A percentile compares a stretch with the other conserved stretches of the same genome.
phyloP scores from a whole-genome alignment of 306 rosid species.

The Dryas alaskensis region DNA sequence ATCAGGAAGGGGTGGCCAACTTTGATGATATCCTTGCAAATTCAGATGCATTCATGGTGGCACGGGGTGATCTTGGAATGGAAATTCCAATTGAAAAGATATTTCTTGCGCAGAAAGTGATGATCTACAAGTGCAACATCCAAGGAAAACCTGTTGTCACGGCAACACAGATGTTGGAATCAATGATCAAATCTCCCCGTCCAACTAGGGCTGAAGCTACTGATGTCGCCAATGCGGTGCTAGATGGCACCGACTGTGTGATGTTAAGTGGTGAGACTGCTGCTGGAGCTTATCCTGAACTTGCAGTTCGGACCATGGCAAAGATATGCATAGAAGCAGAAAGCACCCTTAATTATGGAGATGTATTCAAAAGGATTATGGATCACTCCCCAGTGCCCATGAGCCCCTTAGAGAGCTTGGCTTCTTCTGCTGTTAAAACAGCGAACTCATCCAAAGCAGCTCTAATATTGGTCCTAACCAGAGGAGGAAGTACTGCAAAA shows the following conservation, averaged over 20 bases:
- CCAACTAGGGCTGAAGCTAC: conserved; percentile 82
- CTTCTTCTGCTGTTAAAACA: conserved; percentile 80
- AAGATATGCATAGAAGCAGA: conserved; percentile 80
- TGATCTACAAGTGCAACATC: conserved; percentile 97
- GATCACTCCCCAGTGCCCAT: conserved; percentile 82
- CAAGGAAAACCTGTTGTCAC: conserved; percentile 99
- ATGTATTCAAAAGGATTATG: conserved; percentile 78
- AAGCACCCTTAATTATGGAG: conserved; percentile 74
- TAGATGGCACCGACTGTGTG: conserved; percentile 90
- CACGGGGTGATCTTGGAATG: conserved; percentile 99
- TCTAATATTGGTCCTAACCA: conserved; percentile 73
- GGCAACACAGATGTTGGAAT: conserved; percentile 94
- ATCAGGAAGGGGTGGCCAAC: conserved; percentile 98
- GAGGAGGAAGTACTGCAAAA: conserved; percentile 88
- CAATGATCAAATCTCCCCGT: conserved; percentile 75
- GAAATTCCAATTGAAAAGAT: conserved; percentile 99
- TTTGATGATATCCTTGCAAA: conserved; percentile 94
- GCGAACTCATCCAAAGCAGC: conserved; percentile 80
- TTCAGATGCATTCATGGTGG: conserved; percentile 98
- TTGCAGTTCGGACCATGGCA: conserved; percentile 81
- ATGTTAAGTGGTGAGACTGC: conserved; percentile 96
- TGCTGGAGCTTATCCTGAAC: conserved; percentile 92
- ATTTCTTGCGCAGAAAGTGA: conserved; percentile 96
- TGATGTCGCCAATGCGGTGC: conserved; percentile 86
- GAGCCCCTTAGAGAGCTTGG: conserved; percentile 88